Conservation (phyloP, 2,329 filamentous ascomycete genomes). For the Cladosporium sp. region DNA sequence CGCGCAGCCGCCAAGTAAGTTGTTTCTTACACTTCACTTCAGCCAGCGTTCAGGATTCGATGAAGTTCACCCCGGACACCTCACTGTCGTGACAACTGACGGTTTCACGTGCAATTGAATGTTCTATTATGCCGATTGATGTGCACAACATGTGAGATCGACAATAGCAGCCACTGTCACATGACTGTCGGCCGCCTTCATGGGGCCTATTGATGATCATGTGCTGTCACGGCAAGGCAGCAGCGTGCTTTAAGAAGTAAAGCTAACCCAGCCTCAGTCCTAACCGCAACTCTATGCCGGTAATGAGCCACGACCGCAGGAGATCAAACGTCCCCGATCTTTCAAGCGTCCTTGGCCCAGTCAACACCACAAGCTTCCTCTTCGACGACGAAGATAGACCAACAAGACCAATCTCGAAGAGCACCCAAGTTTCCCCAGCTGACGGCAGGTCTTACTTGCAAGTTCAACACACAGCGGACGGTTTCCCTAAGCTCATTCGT, state of each 20-base stretch:
- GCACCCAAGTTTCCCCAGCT: slow-evolving; percentile 47
- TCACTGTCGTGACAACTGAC: not conserved
- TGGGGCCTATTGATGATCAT: too few relatives aligned
- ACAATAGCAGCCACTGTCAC: not conserved
- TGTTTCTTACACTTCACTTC: not conserved
- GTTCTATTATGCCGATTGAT: not conserved
- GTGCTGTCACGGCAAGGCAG: too few relatives aligned
- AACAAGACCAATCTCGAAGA: slow-evolving; percentile 6
- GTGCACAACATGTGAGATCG: not conserved
- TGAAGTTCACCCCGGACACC: not conserved
- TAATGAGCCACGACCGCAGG: slow-evolving; percentile 63
- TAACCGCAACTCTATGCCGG: slow-evolving; percentile 92
- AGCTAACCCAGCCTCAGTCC: slow-evolving; percentile 44
- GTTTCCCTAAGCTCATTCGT: slow-evolving; percentile 76
- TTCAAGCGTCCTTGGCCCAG: slow-evolving; percentile 60
- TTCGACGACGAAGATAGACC: slow-evolving; percentile 67
- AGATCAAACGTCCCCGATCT: slow-evolving; percentile 51
- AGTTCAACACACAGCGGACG: slow-evolving; percentile 70
- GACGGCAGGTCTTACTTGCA: slow-evolving; percentile 65
- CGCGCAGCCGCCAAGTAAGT: slow-evolving; percentile 76
- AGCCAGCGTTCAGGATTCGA: not conserved
- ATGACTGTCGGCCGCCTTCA: too few relatives aligned
- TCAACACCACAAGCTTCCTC: slow-evolving; percentile 76
- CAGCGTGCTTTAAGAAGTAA: too few relatives aligned
- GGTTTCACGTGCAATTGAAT: not conserved